Percentiles rank a stretch among this genome's conserved stretches.
phyloP scores from a whole-genome alignment of 768 basidiomycete species.

The Leccinellum rugosiceps region DNA sequence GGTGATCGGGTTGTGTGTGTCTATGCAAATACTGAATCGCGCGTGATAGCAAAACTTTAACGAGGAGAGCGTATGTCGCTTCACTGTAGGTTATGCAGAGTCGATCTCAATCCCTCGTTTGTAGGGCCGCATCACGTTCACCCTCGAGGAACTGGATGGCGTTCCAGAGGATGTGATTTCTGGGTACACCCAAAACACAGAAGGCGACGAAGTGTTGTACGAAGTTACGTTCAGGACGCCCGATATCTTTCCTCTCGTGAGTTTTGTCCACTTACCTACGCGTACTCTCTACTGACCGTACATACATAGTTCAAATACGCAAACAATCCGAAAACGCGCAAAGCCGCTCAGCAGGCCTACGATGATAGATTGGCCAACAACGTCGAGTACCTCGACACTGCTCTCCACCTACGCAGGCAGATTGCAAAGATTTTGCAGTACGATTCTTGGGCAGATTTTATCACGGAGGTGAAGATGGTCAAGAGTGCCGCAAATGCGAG shows the following conservation, averaged over 20 bases:
- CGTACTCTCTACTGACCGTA: background rate
- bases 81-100: no score
- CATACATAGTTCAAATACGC: conserved; percentile 72
- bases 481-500: conserved; percentile 30
- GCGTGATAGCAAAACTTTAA: conserved; percentile 62
- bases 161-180: conserved; percentile 76
- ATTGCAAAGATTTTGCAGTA: no score
- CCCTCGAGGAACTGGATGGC: conserved; percentile 70
- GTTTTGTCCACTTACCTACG: conserved; percentile 15
- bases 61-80: conserved; percentile 65
- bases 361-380: conserved; percentile 71
- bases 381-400: conserved; percentile 52
- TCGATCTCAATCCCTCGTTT: conserved; percentile 2
- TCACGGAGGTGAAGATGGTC: no score
- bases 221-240: conserved; percentile 80
- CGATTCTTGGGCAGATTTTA: no score
- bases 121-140: conserved; percentile 63
- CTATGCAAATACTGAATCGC: background rate
- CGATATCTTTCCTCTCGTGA: conserved; percentile 72
- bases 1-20: background rate
- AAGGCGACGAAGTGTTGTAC: conserved; percentile 53
- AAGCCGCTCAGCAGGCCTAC: conserved; percentile 59
- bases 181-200: conserved; percentile 65
- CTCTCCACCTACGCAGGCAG: no score
- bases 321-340: conserved; percentile 63